phyloP scores from a whole-genome alignment of 768 basidiomycete species.

The Sarcodon sp. region DNA sequence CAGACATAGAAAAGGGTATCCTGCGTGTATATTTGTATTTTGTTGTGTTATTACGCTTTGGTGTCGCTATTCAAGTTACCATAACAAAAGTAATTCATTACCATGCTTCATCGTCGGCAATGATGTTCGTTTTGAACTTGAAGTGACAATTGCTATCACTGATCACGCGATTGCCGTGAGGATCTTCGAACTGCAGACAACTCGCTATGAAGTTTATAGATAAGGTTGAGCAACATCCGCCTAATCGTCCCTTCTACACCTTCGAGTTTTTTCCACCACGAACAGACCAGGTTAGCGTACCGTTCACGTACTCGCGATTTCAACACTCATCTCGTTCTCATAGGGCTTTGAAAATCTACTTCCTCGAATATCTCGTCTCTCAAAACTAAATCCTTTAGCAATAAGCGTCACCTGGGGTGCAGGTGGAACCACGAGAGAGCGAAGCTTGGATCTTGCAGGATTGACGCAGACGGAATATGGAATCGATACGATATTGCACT shows the following conservation, averaged over 20 bases:
- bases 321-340: slow-evolving; percentile 4
- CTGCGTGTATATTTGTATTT: slow-evolving; percentile 8
- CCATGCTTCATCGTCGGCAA: not conserved
- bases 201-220: slow-evolving; percentile 57
- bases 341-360: slow-evolving; percentile 90
- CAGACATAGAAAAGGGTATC: not conserved
- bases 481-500: slow-evolving; percentile 81
- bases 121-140: not conserved
- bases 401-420: slow-evolving; percentile 97
- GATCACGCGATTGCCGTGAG: not conserved
- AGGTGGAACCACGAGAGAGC: slow-evolving; percentile 82
- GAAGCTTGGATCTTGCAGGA: slow-evolving; percentile 77
- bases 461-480: slow-evolving; percentile 61
- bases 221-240: slow-evolving; percentile 38
- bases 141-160: not conserved
- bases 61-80: not conserved
- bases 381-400: slow-evolving; percentile 66
- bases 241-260: slow-evolving; percentile 65
- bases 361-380: slow-evolving; percentile 74
- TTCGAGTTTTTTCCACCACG: slow-evolving; percentile 97
- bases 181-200: not conserved
- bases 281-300: slow-evolving; percentile 60
- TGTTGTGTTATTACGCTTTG: slow-evolving; percentile 2
- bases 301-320: slow-evolving; percentile 1
- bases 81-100: not conserved